phyloP scores from a whole-genome alignment of 1,284 basidiomycete species.

The Ustilago sp. region DNA sequence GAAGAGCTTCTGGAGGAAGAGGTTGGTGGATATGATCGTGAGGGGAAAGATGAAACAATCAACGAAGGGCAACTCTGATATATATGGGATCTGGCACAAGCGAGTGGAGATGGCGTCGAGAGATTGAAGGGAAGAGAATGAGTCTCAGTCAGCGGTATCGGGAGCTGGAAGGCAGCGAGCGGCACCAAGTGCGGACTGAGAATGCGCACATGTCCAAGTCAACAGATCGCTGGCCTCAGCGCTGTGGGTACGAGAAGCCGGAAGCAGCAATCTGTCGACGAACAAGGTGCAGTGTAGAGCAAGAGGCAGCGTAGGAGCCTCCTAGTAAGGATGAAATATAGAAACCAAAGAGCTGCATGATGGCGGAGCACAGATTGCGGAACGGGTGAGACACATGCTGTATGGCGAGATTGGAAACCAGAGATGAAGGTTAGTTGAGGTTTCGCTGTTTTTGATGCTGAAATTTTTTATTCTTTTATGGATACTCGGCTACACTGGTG shows the following conservation, averaged over 20 bases:
- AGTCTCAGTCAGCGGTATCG: slow-evolving; percentile 23
- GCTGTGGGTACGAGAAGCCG: neutral
- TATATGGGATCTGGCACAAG: slow-evolving; percentile 27
- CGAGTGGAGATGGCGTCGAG: slow-evolving; percentile 4
- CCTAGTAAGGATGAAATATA: neutral
- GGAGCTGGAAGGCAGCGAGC: slow-evolving; percentile 1
- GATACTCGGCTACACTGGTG: too few relatives aligned
- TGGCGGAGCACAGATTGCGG: slow-evolving; percentile 16
- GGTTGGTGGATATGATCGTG: neutral
- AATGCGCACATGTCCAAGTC: too few relatives aligned
- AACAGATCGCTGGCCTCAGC: too few relatives aligned
- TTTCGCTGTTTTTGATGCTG: too few relatives aligned
- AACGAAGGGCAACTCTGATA: neutral
- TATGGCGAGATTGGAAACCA: slow-evolving; percentile 7
- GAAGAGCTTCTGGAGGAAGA: slow-evolving; percentile 6
- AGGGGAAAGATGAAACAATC: neutral
- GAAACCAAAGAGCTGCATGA: neutral
- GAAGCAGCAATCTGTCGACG: neutral
- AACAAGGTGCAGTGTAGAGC: neutral
- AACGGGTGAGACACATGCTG: slow-evolving; percentile 29
- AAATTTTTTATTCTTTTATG: too few relatives aligned
- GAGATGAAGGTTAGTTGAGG: slow-evolving; percentile 9
- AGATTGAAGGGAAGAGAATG: neutral
- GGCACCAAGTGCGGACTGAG: too few relatives aligned
- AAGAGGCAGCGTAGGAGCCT: neutral